Base-by-base conservation (phyloP, 1,284 basidiomycete species). In the Athelia psychrophila region DNA sequence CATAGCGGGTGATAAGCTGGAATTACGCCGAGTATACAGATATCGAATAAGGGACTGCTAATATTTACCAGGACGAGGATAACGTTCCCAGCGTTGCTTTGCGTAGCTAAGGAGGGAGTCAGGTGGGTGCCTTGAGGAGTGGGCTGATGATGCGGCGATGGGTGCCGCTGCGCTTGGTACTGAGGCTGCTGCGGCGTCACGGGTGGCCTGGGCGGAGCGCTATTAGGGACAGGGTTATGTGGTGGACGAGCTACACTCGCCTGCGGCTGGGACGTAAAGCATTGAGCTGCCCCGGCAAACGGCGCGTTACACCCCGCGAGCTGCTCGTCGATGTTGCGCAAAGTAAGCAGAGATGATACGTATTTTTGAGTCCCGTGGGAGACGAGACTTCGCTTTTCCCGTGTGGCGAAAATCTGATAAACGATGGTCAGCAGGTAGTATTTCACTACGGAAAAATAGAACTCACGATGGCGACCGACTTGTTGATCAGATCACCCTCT, bases 391-490 rank as follows among this genome's bases (percentile, higher is more conserved):
- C 78, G 69, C 68, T 89, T 87, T 45, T 74, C 74, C 40, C 71
- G 66, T 18, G 80, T 76, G 3, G 77, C 75, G 48, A 73, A 60
- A 44, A 79, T 75, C 84, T 88, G 56, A 44, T 49, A 47, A 10
- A 48, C 15, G 20, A 55, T 51, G 23, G 35, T 48, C 18, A 56
- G 49, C 13, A 46, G 25, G 33, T 20, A 54, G n/a, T n/a, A n/a
- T n/a, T n/a, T n/a, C n/a, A 47, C 44, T 19, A 47, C 38, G 9
- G 38, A 22, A 6, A n/a, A 42, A 22, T 42, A 53, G 35, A 23
- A 59, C 80, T 55, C 57, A 88, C 86, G 50, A 84, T 81, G 9
- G 71, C 63, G 36, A 83, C 66, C 23, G 81, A 64, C 63, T 68
- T 79, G 60, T 68, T 75, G 40, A 83, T 66, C 19, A 64, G 36